Base-by-base conservation (phyloP, 1,284 basidiomycete species). In the Singerocomus inundabilis region DNA sequence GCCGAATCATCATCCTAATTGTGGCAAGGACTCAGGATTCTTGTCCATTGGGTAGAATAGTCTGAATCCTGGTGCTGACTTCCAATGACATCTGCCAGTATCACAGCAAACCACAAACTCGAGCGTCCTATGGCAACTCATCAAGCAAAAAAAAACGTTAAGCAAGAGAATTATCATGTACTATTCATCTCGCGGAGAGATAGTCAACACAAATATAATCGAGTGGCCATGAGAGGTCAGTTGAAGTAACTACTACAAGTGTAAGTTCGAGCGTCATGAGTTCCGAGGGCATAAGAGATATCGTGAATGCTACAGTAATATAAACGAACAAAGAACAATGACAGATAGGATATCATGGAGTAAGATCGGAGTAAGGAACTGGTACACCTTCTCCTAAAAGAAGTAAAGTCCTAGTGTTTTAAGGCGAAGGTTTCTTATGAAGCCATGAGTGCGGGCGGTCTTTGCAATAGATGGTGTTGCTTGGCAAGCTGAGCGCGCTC, bases 401-500 rank as follows among this genome's bases (percentile, higher is more conserved):
- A 42, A 16, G 37, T 18, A 47, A 48, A 13, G 28, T 25, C 9
- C 1, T 44, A 12, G 37, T 53, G 50, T 56, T 28, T 35, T 15
- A 30, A 21, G 12, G 44, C 16, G 28, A 18, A 31, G n/a, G 34
- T 13, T 16, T 48, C 46, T 53, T 52, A 68, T 48, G 60, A 46
- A 7, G 55, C 43, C 66, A 66, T 57, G 24, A 67, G 56, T 28
- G 68, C 62, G 6, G 68, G 65, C 2, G 68, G 67, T 48, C 68
- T 53, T 16, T 70, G 67, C 33, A 67, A 39, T 6, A 67, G 46
- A 41, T 62, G 65, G 2, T 57, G 66, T 44, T 70, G 67, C 41
- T 67, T 70, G 25, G 53, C 44, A 38, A 64, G 48, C 35, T 68
- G 64, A 24, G 64, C 69, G 18, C 75, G 70, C 60, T 78, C 76